Evolutionary conservation across 2,329 filamentous ascomycete species (phyloP).

Genomic region (Tolypocladium capitatum): DNA sequence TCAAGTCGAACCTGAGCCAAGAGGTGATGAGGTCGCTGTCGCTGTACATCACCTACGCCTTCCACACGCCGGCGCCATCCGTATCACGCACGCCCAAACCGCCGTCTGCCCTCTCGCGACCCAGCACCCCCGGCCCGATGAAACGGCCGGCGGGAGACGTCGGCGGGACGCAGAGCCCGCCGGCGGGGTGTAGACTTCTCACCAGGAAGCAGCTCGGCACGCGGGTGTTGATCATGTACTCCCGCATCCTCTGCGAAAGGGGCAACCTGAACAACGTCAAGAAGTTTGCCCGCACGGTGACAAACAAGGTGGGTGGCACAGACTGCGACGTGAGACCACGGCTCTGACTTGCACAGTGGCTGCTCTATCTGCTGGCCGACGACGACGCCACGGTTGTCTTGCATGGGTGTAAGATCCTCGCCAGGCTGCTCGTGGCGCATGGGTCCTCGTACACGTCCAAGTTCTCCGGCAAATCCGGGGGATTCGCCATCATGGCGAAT

Average conservation of each 20-base stretch:
- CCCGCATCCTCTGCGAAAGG: slow-evolving; percentile 63
- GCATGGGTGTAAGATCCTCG: slow-evolving; percentile 69
- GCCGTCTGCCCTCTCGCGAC: slow-evolving; percentile 22
- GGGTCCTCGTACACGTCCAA: slow-evolving; percentile 72
- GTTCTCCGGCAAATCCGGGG: slow-evolving; percentile 71
- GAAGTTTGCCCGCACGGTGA: slow-evolving; percentile 88
- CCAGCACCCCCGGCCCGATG: slow-evolving; percentile 25
- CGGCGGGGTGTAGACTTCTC: slow-evolving; percentile 23
- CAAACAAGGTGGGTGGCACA: slow-evolving; percentile 58
- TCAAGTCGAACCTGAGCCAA: slow-evolving; percentile 68
- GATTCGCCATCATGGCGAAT: slow-evolving; percentile 74
- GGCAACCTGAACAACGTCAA: slow-evolving; percentile 56
- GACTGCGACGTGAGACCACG: neutral
- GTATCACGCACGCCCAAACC: slow-evolving; percentile 38
- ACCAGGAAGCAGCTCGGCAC: slow-evolving; percentile 61
- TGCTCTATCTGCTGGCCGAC: slow-evolving; percentile 81
- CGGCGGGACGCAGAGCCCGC: slow-evolving; percentile 15
- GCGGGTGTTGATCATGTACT: slow-evolving; percentile 64
- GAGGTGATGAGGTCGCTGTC: slow-evolving; percentile 79
- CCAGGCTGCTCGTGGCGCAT: slow-evolving; percentile 70
- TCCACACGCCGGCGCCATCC: slow-evolving; percentile 47
- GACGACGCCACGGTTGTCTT: slow-evolving; percentile 72
- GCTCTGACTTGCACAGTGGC: slow-evolving; percentile 46
- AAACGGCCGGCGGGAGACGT: slow-evolving; percentile 25
- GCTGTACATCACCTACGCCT: slow-evolving; percentile 83